Base-by-base conservation (phyloP, 495 filamentous ascomycete species). In the Tuber calosporum region DNA sequence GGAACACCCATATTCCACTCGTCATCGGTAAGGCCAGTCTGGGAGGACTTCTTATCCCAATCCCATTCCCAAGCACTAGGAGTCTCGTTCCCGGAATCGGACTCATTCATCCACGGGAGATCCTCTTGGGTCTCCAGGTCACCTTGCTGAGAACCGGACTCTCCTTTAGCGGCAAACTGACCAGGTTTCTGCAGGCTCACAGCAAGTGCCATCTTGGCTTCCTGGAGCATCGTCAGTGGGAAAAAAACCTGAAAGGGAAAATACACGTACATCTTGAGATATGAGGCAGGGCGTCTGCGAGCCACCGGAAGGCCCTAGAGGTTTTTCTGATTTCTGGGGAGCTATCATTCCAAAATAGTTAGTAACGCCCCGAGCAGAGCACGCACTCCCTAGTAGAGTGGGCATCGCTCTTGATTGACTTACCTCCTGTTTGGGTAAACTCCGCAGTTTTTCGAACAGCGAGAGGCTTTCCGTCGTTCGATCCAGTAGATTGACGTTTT, bases 11-110 rank as follows among this genome's bases (percentile, higher is more conserved):
- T 26, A 62, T 17, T 30, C 53, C 53, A 62, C 53, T 30, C 53
- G 53, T 62, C 53, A 62, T 62, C 53, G n/a, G 53, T 62, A 30
- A 62, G 53, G 53, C 53, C 53, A 62, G 53, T 62, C 53, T 62
- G 53, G 53, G 53, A 62, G n/a, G 53, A 62, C 17, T 62, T 62
- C 53, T 62, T 62, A 62, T 62, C 53, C 53, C 53, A 62, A 30
- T 62, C 53, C 53, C 53, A 62, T 62, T 62, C 53, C 53, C 9
- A 62, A 62, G 30, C 53, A 30, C 53, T 62, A 30, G 53, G 53
- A 30, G 53, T 62, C 53, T 62, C 53, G 13, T 30, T 62, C 53
- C 53, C 53, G 9, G 53, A 62, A 62, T 62, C 53, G 30, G 53
- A 62, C n/a, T 62, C 53, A 62, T 62, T 62, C 53, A 62, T 62